Evolutionary conservation across 345 rosid species (phyloP), one percentile per base, ranked within the genome.

Genomic region (Linum usitatissimum): DNA sequence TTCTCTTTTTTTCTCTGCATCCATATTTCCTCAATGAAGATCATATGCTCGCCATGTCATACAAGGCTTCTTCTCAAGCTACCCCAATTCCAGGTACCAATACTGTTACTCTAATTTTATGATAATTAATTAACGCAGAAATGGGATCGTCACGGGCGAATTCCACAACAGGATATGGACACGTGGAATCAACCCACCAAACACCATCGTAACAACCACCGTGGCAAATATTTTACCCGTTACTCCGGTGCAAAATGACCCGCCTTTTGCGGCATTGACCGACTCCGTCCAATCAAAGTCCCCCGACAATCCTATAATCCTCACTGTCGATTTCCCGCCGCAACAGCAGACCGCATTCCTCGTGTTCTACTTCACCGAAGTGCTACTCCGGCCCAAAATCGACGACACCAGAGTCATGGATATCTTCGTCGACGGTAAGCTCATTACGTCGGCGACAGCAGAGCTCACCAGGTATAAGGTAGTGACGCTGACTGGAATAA

Each of bases 111-210:
- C 38, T 34, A 34, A 34, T 7, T 34, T 0, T 34, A 34, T 23
- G 28, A 23, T 34, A 34, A 34, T 34, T 45, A 45, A 45, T 13
- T 4, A 45, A 23, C 0, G 17, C 51, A 45, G 15, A 15, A 23
- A 55, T 0, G 53, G 67, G 9, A 6, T 20, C 20, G 17, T 62
- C 2, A n/a, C 64, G 0, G 64, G 40, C 12, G 68, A 66, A 63
- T 30, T 53, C 10, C 42, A 63, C 64, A 62, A 66, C 59, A 58
- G 66, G 9, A 66, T 66, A 31, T 66, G 77, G 73, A 28, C 63
- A 66, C 31, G 48, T 28, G 68, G 64, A 63, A 57, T 18, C 12
- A 55, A 18, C 19, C 62, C 64, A 57, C 12, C 66, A 18, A 49
- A 68, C 58, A 60, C 23, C 42, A 60, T 3, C 18, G 7, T 2